These are phyloP conservation scores for Nicotiana attenuata DNA, from an alignment of 257 asterid species.

Conservation along the genomic window DNA sequence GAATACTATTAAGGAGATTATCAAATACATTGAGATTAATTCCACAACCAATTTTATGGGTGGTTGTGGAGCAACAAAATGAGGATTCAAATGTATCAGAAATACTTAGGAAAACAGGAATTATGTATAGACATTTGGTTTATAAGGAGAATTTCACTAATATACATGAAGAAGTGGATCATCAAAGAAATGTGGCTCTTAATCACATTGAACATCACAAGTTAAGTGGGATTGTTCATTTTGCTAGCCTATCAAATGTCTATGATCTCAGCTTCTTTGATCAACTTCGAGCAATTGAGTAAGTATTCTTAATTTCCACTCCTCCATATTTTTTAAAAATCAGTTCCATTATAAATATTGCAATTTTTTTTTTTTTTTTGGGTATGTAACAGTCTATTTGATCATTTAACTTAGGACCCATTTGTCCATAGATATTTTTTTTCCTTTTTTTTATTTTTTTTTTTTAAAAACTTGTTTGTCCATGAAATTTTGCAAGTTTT, in stretches of 20 bases:
- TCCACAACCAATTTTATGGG: conserved; percentile 71
- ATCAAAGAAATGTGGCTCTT: conserved; percentile 76
- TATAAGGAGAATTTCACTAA: conserved; percentile 77
- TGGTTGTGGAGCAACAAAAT: conserved; percentile 61
- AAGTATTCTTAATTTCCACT: conserved; percentile 22
- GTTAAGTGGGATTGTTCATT: conserved; percentile 83
- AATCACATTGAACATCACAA: conserved; percentile 87
- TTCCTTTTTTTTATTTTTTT: too few relatives aligned
- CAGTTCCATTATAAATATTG: too few relatives aligned
- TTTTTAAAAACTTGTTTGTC: too few relatives aligned
- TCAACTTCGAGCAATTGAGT: conserved; percentile 72
- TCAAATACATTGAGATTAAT: conserved; percentile 70
- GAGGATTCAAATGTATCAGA: conserved; percentile 50
- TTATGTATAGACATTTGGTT: conserved; percentile 83
- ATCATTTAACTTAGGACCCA: too few relatives aligned
- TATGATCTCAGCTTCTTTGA: conserved; percentile 81
- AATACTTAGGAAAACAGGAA: conserved; percentile 62
- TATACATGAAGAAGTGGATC: conserved; percentile 56
- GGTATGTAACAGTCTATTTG: too few relatives aligned
- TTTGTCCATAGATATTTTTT: too few relatives aligned
- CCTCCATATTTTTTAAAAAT: background rate
- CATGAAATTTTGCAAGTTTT: too few relatives aligned
- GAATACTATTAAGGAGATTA: conserved; percentile 42
- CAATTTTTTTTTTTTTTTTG: background rate
- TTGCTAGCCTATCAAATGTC: conserved; percentile 69